Evolutionary conservation across 192 early-diverging fungal species (phyloP), one percentile per base, ranked within the genome.

Genomic region (Entomortierella parvispora): DNA sequence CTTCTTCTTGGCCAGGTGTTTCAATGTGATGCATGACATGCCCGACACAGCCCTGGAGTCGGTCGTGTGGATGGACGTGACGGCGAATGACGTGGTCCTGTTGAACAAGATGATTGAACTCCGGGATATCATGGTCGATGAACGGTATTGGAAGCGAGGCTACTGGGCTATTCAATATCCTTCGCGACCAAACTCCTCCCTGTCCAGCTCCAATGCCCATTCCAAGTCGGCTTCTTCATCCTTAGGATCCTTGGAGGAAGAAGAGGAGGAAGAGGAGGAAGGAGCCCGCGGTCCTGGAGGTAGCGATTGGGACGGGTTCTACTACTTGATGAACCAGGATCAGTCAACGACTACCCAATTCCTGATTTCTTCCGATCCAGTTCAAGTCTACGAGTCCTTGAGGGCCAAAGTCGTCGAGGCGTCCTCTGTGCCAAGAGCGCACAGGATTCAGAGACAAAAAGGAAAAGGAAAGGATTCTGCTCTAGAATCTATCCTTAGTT

Each of bases 21-120:
- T 76, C 51, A 76, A 76, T 28, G 72, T 76, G 22, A 76, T 76
- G 72, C 72, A 76, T 25, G 72, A 76, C 31, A 76, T 76, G 72
- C 72, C 72, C 17, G 72, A 76, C 18, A 76, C 72, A 17, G 72
- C 72, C 17, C 65, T 76, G 31, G 65, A 76, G 31, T 62, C 65
- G 2, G 72, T 76, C 33, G n/a, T 76, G 15, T 76, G 72, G 72
- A 76, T 76, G 72, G 72, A 76, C 49, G 72, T 76, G 34, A 76
- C 65, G 1, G 37, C 50, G 31, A 61, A 60, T 25, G 72, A 76
- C 31, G 65, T 76, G 44, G 72, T 66, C 2, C 72, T 76, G 14
- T 56, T 76, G 34, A 66, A 62, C 32, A 65, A 57, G 23, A 76
- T 76, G 72, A 62, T 76, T 22, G 72, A 68, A 5, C 65, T 76